Conservation (phyloP, 257 asterid genomes). For the Plantago elongata region DNA sequence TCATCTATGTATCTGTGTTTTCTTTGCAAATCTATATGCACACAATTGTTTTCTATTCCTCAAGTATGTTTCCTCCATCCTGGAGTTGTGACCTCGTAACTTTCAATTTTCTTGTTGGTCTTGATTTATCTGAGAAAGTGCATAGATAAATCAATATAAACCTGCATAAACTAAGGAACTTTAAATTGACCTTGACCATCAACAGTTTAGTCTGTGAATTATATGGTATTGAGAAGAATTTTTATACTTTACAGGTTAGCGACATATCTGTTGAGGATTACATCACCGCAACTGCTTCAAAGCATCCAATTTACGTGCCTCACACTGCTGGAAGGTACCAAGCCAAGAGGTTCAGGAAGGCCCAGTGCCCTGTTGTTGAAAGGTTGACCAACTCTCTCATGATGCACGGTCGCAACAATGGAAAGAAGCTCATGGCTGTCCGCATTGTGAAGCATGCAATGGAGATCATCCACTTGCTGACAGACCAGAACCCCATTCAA, state of each 20-base stretch:
- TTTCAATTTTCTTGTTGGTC: too few relatives aligned
- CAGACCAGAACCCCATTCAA: constrained; percentile 16
- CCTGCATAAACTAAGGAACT: too few relatives aligned
- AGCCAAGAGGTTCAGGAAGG: constrained; percentile 43
- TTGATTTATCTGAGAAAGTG: too few relatives aligned
- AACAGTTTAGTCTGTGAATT: not conserved
- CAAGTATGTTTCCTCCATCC: too few relatives aligned
- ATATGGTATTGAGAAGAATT: not conserved
- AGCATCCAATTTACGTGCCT: constrained; percentile 34
- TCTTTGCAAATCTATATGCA: too few relatives aligned
- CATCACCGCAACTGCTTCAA: constrained; percentile 37
- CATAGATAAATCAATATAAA: too few relatives aligned
- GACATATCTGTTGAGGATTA: constrained; percentile 45
- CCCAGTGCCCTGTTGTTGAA: constrained; percentile 47
- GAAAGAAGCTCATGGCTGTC: constrained; percentile 15
- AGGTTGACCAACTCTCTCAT: constrained; percentile 30
- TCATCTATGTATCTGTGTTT: too few relatives aligned
- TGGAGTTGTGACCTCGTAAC: too few relatives aligned
- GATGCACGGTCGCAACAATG: constrained; percentile 21
- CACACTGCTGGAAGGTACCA: constrained; percentile 52
- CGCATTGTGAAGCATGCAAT: constrained; percentile 17
- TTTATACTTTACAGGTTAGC: constrained; percentile 20
- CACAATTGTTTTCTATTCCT: too few relatives aligned
- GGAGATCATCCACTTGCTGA: constrained; percentile 19
- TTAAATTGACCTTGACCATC: too few relatives aligned